A percentile compares a stretch with the other conserved stretches of the same genome.
Conservation (phyloP, 306 rosid species). For the Dryas octopetala region DNA sequence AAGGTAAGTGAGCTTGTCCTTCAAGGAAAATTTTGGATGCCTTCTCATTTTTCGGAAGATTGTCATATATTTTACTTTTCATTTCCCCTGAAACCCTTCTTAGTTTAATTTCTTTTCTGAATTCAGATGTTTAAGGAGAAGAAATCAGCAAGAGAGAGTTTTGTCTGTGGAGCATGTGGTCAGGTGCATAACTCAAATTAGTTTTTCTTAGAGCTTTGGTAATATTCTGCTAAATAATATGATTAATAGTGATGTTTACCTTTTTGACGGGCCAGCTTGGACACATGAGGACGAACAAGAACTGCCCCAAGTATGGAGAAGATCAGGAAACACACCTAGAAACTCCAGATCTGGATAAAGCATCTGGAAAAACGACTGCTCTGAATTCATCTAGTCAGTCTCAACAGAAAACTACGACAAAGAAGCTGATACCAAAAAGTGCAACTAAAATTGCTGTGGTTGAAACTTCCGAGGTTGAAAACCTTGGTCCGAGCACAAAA, state of each 20-base stretch:
- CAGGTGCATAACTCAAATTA: slow-evolving; percentile 52
- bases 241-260: slow-evolving; percentile 21
- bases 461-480: slow-evolving; percentile 55
- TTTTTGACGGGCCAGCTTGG: slow-evolving; percentile 61
- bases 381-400: slow-evolving; percentile 59
- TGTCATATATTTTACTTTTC: background rate
- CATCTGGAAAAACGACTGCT: slow-evolving; percentile 51
- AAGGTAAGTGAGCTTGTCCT: slow-evolving; percentile 54
- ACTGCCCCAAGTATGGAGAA: slow-evolving; percentile 95
- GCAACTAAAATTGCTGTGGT: slow-evolving; percentile 55
- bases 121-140: slow-evolving; percentile 86
- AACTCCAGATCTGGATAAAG: slow-evolving; percentile 63
- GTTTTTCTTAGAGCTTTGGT: slow-evolving; percentile 4
- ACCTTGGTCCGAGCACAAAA: slow-evolving; percentile 37
- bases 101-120: slow-evolving; percentile 22
- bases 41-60: background rate
- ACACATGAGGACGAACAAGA: slow-evolving; percentile 97
- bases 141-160: slow-evolving; percentile 84
- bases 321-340: slow-evolving; percentile 67
- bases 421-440: slow-evolving; percentile 61
- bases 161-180: slow-evolving; percentile 95
- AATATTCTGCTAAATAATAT: slow-evolving; percentile 15
- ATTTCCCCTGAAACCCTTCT: slow-evolving; percentile 15
- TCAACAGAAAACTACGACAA: slow-evolving; percentile 57
- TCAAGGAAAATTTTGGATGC: background rate